These are phyloP conservation scores for Syzygium syzygioides DNA, from an alignment of 441 rosid genomes.

Conservation along the genomic window DNA sequence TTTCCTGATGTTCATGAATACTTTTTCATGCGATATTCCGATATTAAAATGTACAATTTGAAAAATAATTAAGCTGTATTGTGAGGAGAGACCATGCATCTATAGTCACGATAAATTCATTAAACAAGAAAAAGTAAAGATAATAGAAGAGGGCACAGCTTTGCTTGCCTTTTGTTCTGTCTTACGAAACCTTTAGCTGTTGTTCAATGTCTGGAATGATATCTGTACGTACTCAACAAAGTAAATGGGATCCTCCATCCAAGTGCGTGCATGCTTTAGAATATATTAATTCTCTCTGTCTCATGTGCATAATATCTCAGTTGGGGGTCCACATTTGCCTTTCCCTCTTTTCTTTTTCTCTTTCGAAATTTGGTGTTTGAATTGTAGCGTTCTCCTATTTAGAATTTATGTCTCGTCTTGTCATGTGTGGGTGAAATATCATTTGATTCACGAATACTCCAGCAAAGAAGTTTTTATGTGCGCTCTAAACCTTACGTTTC, in stretches of 20 bases:
- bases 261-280: slow-evolving; percentile 20
- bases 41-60: neutral
- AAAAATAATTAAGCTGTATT: neutral
- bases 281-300: neutral
- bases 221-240: neutral
- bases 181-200: neutral
- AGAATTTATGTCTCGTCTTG: neutral
- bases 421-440: neutral
- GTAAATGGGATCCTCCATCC: slow-evolving; percentile 8
- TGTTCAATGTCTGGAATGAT: slow-evolving; percentile 1
- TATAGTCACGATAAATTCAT: neutral
- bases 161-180: slow-evolving; percentile 20
- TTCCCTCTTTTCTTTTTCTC: neutral
- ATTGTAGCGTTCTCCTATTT: neutral
- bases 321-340: neutral
- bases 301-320: neutral
- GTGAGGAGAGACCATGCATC: neutral
- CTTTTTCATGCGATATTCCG: neutral
- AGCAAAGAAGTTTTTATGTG: neutral
- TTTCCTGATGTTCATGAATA: neutral
- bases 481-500: neutral
- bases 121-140: neutral
- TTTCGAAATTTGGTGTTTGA: neutral
- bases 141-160: slow-evolving; percentile 16
- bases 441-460: neutral